Conservation (phyloP, 1,284 basidiomycete species). For the Sutorius eximius region DNA sequence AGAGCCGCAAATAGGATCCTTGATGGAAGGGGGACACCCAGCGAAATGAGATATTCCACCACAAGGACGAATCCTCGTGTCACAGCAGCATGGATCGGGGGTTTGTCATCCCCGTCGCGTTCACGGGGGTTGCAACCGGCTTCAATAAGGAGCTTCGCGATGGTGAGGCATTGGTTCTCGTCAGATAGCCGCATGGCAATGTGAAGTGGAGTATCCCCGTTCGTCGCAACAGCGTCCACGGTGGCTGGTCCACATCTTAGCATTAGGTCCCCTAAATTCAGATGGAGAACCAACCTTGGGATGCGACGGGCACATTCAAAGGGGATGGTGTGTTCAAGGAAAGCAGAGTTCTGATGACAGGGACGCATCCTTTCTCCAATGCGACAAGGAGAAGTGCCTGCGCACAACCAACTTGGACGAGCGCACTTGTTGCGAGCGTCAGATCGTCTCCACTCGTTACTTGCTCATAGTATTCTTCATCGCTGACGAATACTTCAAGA, state of each 20-base stretch:
- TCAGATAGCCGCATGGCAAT: background rate
- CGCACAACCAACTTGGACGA: background rate
- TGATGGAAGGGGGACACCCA: background rate
- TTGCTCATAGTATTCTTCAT: slow-evolving; percentile 1
- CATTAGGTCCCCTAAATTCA: fast-evolving
- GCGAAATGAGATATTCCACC: slow-evolving; percentile 10
- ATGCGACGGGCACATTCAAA: too few relatives aligned
- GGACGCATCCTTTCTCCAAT: slow-evolving; percentile 3
- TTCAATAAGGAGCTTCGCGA: slow-evolving; percentile 4
- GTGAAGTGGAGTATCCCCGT: slow-evolving; percentile 10
- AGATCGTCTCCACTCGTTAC: background rate
- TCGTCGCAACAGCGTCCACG: background rate
- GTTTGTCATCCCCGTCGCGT: background rate
- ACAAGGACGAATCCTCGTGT: slow-evolving; percentile 3
- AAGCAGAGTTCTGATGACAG: background rate
- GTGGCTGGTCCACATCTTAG: background rate
- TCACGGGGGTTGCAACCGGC: background rate
- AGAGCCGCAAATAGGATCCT: slow-evolving; percentile 3
- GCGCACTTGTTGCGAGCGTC: background rate
- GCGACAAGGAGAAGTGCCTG: slow-evolving; percentile 1
- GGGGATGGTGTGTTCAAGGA: background rate
- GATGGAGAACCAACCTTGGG: background rate
- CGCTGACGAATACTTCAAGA: slow-evolving; percentile 2
- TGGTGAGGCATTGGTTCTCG: slow-evolving; percentile 1
- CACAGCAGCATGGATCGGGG: background rate